Conservation (phyloP, 1,284 basidiomycete genomes). For the Earliella scabrosa region DNA sequence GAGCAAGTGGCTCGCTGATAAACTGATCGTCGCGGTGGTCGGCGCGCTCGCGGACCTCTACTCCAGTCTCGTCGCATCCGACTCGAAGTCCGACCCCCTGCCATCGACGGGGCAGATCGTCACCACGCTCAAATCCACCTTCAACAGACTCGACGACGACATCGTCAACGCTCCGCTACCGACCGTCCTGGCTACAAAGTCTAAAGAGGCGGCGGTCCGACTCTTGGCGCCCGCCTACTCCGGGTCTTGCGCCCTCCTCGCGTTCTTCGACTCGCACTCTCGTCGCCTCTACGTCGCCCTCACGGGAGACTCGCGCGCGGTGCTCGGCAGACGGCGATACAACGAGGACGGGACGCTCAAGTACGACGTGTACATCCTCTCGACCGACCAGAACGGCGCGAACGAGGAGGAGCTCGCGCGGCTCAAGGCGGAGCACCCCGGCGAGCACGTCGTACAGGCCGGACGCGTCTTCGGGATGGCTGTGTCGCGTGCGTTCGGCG, state of each 20-base stretch:
- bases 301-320: conserved; percentile 64
- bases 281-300: conserved; percentile 50
- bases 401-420: conserved; percentile 44
- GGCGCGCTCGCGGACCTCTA: conserved; percentile 35
- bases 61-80: conserved; percentile 4
- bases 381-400: conserved; percentile 54
- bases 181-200: conserved; percentile 23
- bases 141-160: conserved; percentile 35
- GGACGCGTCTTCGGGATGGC: conserved; percentile 48
- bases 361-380: conserved; percentile 58
- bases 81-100: not conserved
- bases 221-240: conserved; percentile 35
- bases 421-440: conserved; percentile 43
- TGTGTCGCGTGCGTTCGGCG: conserved; percentile 55
- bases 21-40: conserved; percentile 33
- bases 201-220: conserved; percentile 20
- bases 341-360: conserved; percentile 35
- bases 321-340: conserved; percentile 52
- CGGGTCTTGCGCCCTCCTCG: conserved; percentile 46
- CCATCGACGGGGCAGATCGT: conserved; percentile 26
- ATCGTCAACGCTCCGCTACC: conserved; percentile 31
- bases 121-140: conserved; percentile 31
- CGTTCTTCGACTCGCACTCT: conserved; percentile 50
- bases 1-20: conserved; percentile 34
- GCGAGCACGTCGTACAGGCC: conserved; percentile 42